Conservation (phyloP, 768 basidiomycete genomes). For the Collybia sp. region DNA sequence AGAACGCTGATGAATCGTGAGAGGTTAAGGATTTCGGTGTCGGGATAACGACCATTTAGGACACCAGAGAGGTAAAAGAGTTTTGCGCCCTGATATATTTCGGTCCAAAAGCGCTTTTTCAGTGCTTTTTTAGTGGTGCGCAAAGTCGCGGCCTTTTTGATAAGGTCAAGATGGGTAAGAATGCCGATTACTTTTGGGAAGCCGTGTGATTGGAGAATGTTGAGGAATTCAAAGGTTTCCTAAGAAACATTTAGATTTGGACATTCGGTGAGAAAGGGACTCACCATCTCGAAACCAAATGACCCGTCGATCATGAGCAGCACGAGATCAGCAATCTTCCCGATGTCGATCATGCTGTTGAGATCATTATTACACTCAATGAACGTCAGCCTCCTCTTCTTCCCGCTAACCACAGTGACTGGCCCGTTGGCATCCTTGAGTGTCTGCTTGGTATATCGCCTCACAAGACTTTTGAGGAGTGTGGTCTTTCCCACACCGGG, state of each 20-base stretch:
- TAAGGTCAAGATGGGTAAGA: conserved; percentile 93
- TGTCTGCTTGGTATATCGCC: conserved; percentile 92
- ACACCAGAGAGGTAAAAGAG: conserved; percentile 97
- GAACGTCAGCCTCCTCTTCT: conserved; percentile 90
- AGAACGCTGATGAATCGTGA: conserved; percentile 95
- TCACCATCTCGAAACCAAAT: conserved; percentile 98
- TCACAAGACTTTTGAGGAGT: conserved; percentile 84
- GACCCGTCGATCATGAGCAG: conserved; percentile 97
- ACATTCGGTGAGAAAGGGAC: conserved; percentile 13
- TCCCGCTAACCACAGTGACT: conserved; percentile 91
- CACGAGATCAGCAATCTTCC: conserved; percentile 93
- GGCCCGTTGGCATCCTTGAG: conserved; percentile 88
- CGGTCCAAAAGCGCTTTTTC: conserved; percentile 99
- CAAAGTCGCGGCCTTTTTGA: conserved; percentile 86
- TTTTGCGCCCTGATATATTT: conserved; percentile 98
- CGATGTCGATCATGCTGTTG: conserved; percentile 98
- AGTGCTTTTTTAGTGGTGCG: conserved; percentile 89
- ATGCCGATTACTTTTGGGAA: conserved; percentile 98
- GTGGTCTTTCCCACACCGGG: conserved; percentile 97
- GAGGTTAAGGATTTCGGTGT: conserved; percentile 93
- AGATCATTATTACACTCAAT: conserved; percentile 97
- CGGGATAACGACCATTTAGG: conserved; percentile 95
- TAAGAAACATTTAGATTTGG: conserved; percentile 21
- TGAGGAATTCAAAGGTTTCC: conserved; percentile 99
- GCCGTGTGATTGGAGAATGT: conserved; percentile 93